Evolutionary conservation across 208 protist species (phyloP).

Genomic region (Trypanosoma scelopori): DNA sequence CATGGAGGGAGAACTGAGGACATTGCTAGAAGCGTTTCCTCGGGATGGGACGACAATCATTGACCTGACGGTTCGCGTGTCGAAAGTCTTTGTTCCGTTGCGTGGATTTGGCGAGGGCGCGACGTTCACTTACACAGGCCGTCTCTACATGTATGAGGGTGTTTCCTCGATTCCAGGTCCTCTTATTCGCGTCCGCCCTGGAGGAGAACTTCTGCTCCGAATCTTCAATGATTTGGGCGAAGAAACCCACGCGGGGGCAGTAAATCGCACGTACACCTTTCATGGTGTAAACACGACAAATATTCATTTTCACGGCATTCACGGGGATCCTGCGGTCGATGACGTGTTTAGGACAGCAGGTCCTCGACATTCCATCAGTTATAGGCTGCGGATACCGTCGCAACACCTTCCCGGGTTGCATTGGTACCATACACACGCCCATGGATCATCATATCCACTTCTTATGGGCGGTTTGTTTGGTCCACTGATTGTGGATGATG

Average conservation of each 20-base stretch:
- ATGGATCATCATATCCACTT: slow-evolving; percentile 71
- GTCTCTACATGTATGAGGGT: slow-evolving; percentile 52
- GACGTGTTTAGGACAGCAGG: slow-evolving; percentile 57
- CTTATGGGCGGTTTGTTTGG: slow-evolving; percentile 86
- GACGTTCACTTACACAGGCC: slow-evolving; percentile 70
- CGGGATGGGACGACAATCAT: slow-evolving; percentile 47
- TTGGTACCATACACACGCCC: slow-evolving; percentile 86
- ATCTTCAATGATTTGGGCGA: slow-evolving; percentile 59
- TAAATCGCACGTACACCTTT: slow-evolving; percentile 38
- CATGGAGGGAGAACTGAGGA: slow-evolving; percentile 18
- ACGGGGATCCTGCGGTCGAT: slow-evolving; percentile 69
- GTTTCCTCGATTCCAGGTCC: slow-evolving; percentile 63
- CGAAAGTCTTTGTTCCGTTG: slow-evolving; percentile 54
- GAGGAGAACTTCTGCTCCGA: slow-evolving; percentile 62
- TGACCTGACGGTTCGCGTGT: slow-evolving; percentile 39
- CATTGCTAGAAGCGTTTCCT: slow-evolving; percentile 34
- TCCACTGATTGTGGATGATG: slow-evolving; percentile 64
- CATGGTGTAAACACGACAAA: slow-evolving; percentile 80
- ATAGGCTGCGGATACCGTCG: slow-evolving; percentile 66
- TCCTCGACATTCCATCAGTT: slow-evolving; percentile 47
- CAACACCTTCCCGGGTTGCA: slow-evolving; percentile 79
- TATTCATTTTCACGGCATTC: slow-evolving; percentile 83
- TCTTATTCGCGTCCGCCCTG: slow-evolving; percentile 55
- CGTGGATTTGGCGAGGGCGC: slow-evolving; percentile 28
- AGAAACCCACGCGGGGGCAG: slow-evolving; percentile 18